A percentile compares a stretch with the other conserved stretches of the same genome.
Evolutionary conservation across 306 rosid species (phyloP).

Genomic region (Acacia crassicarpa): DNA sequence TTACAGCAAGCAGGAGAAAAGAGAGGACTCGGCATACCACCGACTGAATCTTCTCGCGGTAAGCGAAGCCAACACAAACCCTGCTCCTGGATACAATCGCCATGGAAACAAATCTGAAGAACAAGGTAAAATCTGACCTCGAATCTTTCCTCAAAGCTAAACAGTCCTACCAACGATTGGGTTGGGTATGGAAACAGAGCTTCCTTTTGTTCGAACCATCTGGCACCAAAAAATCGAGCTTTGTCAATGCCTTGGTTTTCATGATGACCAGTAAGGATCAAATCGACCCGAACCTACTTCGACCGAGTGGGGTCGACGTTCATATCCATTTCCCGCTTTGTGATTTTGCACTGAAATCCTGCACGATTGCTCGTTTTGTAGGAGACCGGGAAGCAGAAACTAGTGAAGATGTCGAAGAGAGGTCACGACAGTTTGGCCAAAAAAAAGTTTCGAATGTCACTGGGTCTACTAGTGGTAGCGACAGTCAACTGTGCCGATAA

Average conservation of each 20-base stretch:
- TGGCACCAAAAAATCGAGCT: constrained; percentile 95
- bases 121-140: constrained; percentile 71
- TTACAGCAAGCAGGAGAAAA: too few relatives aligned
- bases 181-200: constrained; percentile 91
- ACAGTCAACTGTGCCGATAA: constrained; percentile 92
- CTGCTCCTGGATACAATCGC: constrained; percentile 75
- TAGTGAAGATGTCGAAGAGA: too few relatives aligned
- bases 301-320: constrained; percentile 94
- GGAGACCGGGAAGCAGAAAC: too few relatives aligned
- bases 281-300: constrained; percentile 58
- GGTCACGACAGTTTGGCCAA: constrained; percentile 79
- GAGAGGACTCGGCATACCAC: too few relatives aligned
- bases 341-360: constrained; percentile 38
- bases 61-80: too few relatives aligned
- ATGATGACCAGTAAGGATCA: constrained; percentile 71
- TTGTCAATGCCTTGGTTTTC: constrained; percentile 95
- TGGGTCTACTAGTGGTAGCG: constrained; percentile 96
- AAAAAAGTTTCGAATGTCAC: constrained; percentile 91
- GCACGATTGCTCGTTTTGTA: too few relatives aligned
- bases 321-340: constrained; percentile 88
- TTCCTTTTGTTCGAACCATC: constrained; percentile 80
- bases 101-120: constrained; percentile 78
- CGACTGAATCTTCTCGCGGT: too few relatives aligned
- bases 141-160: constrained; percentile 74
- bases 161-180: constrained; percentile 67